Base-by-base conservation (phyloP, 345 rosid genomes). In the Trapa incisa region DNA sequence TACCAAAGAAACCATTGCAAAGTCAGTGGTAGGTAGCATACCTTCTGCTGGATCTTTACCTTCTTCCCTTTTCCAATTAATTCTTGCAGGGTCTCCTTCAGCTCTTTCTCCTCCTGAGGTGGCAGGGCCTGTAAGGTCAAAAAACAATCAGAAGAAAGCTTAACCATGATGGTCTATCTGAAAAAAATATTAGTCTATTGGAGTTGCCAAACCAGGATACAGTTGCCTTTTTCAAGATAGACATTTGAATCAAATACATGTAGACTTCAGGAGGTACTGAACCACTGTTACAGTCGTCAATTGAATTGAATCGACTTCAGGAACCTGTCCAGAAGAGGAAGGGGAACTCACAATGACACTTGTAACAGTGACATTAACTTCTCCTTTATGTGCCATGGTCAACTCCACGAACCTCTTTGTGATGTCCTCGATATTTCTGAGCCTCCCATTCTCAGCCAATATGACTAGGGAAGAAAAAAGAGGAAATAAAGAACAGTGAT, bases 321-420 rank as follows among this genome's bases (percentile, higher is more conserved):
- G 15, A 58, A 16, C 16, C 6, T n/a, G 33, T 10, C 36, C 0
- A 42, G 35, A 41, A n/a, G 29, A 29, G 35, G 62, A 39, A 58
- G 52, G 11, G 48, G 22, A 75, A 79, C 97, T 85, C 83, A 91
- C 99, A 64, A 87, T 80, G 74, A 91, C 90, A 47, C 87, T 79
- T 68, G 96, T 94, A 43, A 91, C 93, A 68, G 82, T 74, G 41
- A 85, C 99, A 73, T 81, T 82, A 69, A 91, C 83, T 73, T 83
- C 89, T 73, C 97, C 97, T 71, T 62, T 94, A 63, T 91, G 96
- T 32, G 96, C 96, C 82, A 83, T 85, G 32, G 96, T 85, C 74
- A 94, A 78, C 80, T 89, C 85, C 68, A 68, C 47, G 68, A 87
- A 91, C 71, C 80, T 91, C 68, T 86, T 81, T 22, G 77, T 77